A percentile compares a stretch with the other conserved stretches of the same genome.
phyloP scores from a whole-genome alignment of 1,284 basidiomycete genomes.

The Pterulicium gracile region DNA sequence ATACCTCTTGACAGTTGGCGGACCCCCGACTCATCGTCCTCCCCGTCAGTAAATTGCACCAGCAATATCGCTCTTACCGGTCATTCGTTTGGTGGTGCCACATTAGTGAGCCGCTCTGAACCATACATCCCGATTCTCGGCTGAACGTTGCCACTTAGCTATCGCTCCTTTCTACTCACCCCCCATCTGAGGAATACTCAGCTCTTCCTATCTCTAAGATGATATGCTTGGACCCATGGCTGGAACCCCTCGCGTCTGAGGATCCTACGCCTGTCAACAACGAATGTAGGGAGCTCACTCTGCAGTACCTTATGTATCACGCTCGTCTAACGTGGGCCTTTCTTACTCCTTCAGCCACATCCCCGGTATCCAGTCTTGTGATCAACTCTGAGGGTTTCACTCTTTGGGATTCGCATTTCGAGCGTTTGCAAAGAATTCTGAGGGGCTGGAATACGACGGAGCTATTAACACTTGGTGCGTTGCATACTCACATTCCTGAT shows the following conservation, averaged over 20 bases:
- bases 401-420: constrained; percentile 62
- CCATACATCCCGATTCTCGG: constrained; percentile 8
- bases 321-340: constrained; percentile 8
- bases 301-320: constrained; percentile 9
- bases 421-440: constrained; percentile 39
- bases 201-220: constrained; percentile 42
- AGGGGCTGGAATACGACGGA: constrained; percentile 37
- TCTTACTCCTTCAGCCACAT: constrained; percentile 7
- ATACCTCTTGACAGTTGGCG: constrained; percentile 35
- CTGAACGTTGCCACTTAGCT: constrained; percentile 25
- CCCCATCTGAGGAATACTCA: constrained; percentile 25
- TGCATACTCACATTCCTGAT: constrained; percentile 4
- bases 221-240: constrained; percentile 67
- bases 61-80: constrained; percentile 45
- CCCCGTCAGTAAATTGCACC: constrained; percentile 26
- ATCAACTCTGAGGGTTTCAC: constrained; percentile 71
- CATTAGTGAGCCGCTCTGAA: constrained; percentile 36
- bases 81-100: constrained; percentile 74
- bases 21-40: constrained; percentile 15
- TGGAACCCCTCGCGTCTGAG: constrained; percentile 57
- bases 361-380: constrained; percentile 36
- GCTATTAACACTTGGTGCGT: constrained; percentile 41
- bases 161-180: constrained; percentile 37
- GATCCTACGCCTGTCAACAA: constrained; percentile 27
- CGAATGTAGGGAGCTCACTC: background rate